Conservation (phyloP, 345 rosid species). For the Citrus australasica region DNA sequence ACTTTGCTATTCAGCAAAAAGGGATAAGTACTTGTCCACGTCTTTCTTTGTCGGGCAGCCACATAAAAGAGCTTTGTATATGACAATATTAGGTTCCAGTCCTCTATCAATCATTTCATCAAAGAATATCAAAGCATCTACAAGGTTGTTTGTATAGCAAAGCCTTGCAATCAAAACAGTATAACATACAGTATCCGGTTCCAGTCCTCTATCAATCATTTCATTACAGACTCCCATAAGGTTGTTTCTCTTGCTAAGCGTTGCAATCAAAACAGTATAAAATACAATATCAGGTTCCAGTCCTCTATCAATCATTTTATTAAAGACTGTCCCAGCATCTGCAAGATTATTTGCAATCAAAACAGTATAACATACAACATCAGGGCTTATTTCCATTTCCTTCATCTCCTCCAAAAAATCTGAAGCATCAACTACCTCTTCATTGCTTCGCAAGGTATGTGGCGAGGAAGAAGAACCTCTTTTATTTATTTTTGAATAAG, state of each 20-base stretch:
- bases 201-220: slow-evolving; percentile 7
- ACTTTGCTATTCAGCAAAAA: slow-evolving; percentile 1
- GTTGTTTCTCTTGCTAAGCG: too few relatives aligned
- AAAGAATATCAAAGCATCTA: slow-evolving; percentile 26
- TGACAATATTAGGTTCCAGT: not conserved
- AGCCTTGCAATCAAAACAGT: too few relatives aligned
- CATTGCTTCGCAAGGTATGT: not conserved
- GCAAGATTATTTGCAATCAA: slow-evolving; percentile 51
- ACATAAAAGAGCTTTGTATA: slow-evolving; percentile 55
- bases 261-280: too few relatives aligned
- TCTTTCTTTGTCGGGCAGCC: slow-evolving; percentile 41
- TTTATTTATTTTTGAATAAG: slow-evolving; percentile 27
- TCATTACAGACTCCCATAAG: too few relatives aligned
- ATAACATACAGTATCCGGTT: slow-evolving; percentile 51
- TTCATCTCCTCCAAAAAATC: slow-evolving; percentile 38
- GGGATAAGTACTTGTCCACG: slow-evolving; percentile 35
- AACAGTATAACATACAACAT: slow-evolving; percentile 58
- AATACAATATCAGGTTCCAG: slow-evolving; percentile 54
- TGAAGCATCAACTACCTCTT: slow-evolving; percentile 15
- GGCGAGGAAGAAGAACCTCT: slow-evolving; percentile 4
- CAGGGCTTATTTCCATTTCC: slow-evolving; percentile 39
- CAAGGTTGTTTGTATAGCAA: too few relatives aligned
- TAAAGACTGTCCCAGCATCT: slow-evolving; percentile 37
- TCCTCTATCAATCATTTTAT: slow-evolving; percentile 52
- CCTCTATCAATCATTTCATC: too few relatives aligned